These are phyloP conservation scores for Echinochloa phyllopogon DNA, from an alignment of 176 grass and related monocot species.

Conservation along the genomic window DNA sequence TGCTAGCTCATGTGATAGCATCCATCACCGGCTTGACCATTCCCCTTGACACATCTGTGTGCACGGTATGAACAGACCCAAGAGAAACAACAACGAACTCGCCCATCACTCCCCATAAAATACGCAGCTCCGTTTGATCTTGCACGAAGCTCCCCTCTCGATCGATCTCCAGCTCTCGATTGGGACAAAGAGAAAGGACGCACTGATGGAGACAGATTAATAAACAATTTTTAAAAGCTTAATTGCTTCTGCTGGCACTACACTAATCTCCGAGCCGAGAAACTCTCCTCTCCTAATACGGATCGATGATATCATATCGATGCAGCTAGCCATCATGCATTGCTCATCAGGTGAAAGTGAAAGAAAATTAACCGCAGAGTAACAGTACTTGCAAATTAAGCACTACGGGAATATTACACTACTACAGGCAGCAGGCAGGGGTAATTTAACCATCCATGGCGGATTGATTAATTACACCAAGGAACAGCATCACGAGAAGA, in stretches of 20 bases:
- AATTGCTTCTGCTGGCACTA: conserved; percentile 12
- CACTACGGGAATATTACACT: conserved; percentile 11
- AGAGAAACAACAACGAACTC: conserved; percentile 54
- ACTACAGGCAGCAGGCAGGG: neutral
- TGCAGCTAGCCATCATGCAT: neutral
- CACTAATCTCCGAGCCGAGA: neutral
- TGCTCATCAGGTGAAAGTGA: conserved; percentile 24
- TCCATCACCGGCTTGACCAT: neutral
- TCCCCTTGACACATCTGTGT: conserved; percentile 33
- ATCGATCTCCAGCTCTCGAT: neutral
- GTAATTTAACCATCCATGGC: conserved; percentile 23
- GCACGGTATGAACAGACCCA: conserved; percentile 29
- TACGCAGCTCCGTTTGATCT: conserved; percentile 26
- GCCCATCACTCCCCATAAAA: conserved; percentile 57
- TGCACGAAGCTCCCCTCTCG: conserved; percentile 7
- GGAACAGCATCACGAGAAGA: neutral
- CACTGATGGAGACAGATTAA: conserved; percentile 20
- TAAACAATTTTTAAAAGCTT: conserved; percentile 6
- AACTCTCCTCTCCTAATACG: neutral
- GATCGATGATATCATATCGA: neutral
- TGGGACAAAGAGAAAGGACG: conserved; percentile 23
- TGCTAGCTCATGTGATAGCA: conserved; percentile 42
- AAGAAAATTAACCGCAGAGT: conserved; percentile 22
- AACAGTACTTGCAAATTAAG: conserved; percentile 25
- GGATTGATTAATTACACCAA: conserved; percentile 28